Evolutionary conservation across 2,329 filamentous ascomycete species (phyloP), one percentile per base, ranked within the genome.

Genomic region (Cytospora chrysosperma): DNA sequence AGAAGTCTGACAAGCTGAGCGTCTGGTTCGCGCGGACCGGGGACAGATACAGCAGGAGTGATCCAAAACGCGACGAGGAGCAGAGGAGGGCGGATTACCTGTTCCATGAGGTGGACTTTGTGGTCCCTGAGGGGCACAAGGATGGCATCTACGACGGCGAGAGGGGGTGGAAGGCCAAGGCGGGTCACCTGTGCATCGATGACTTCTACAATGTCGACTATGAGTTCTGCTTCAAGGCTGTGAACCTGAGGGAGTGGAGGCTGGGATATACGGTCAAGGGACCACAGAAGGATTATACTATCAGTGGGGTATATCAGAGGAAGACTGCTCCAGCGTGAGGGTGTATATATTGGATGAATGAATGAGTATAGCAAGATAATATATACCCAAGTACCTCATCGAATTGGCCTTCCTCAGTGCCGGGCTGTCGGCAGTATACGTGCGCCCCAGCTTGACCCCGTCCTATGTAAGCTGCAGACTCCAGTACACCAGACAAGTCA

Each of bases 51-150:
- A 81, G 81, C 15, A 86, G 88, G 0, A 89, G 92, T 71, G 90
- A 92, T 67, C 77, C 93, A 26, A 93, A 93, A 73, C 89, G 93
- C 68, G 83, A 88, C 65, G 77, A 93, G n/a, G 82, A 88, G 61
- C 75, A 80, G 19, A 78, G 79, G 61, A 81, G 81, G 17, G 87
- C 88, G 0, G 90, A 92, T 71, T 90, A 92, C 67, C 77, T 93
- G 24, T 94, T 93, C 73, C 90, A 93, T 69, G 83, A 88, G 67
- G 77, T 93, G n/a, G 82, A 88, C 63, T 90, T 93, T 68, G 64
- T 77, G 26, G 67, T 77, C 10, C 76, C 78, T 0, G 69, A 69
- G 1, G 66, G 69, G 3, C 65, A 72, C 19, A 67, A 53, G 21
- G 21, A 17, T 17, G 59, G 68, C 13, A 71, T 73, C 5, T 68